Conservation (phyloP, 2,329 filamentous ascomycete genomes). For the Meredithiella fracta region DNA sequence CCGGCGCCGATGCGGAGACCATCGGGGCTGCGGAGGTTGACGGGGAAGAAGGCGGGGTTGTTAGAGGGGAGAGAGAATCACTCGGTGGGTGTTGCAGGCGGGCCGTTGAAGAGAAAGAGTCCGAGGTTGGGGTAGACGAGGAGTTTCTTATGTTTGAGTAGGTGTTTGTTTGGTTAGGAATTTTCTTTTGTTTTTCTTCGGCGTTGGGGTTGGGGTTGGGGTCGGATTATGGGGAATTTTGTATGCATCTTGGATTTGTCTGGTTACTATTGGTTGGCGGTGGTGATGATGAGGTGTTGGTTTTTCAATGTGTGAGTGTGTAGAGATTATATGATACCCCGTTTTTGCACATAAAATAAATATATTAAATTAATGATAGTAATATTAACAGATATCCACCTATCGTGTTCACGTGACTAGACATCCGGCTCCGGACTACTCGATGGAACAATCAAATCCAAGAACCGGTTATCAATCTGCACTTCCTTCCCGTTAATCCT, state of each 20-base stretch:
- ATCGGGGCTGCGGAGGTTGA: not conserved
- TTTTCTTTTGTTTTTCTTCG: no score
- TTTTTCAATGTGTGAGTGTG: slow-evolving; percentile 4
- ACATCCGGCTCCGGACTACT: not conserved
- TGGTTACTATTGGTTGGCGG: not conserved
- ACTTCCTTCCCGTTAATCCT: not conserved
- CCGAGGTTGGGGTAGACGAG: not conserved
- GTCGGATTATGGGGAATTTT: not conserved
- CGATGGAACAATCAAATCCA: not conserved
- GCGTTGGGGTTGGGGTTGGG: not conserved
- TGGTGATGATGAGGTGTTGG: not conserved
- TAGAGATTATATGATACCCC: slow-evolving; percentile 10
- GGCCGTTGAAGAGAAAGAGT: not conserved
- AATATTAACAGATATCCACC: not conserved
- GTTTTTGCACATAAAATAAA: not conserved
- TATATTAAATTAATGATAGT: not conserved
- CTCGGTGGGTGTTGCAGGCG: not conserved
- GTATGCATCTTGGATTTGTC: not conserved
- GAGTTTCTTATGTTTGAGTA: not conserved
- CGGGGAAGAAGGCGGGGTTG: slow-evolving; percentile 11
- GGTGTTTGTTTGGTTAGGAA: not conserved
- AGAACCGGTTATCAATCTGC: not conserved
- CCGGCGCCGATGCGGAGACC: not conserved
- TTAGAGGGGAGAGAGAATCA: slow-evolving; percentile 12
- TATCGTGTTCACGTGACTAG: not conserved